A percentile compares a stretch with the other conserved stretches of the same genome.
Evolutionary conservation across 345 rosid genomes (phyloP).

Genomic region (Lumnitzera racemosa): DNA sequence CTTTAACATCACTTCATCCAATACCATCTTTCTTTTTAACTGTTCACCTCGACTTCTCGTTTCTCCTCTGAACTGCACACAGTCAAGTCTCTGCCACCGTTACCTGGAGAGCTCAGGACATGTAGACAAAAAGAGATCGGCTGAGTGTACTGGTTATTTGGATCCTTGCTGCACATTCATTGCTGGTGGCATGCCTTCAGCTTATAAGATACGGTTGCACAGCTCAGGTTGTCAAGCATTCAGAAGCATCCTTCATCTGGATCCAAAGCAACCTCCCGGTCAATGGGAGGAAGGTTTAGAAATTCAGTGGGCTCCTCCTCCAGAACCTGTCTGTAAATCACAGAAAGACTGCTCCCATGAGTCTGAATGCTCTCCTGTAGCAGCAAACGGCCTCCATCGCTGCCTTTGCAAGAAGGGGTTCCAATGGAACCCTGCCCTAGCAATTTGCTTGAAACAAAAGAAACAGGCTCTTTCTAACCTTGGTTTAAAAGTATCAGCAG

Average conservation of each 20-base stretch:
- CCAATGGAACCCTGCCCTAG: constrained; percentile 28
- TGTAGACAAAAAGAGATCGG: constrained; percentile 24
- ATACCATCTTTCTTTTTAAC: constrained; percentile 49
- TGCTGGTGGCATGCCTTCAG: constrained; percentile 61
- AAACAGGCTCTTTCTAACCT: constrained; percentile 9
- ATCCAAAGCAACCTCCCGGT: constrained; percentile 26
- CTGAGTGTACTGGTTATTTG: constrained; percentile 29
- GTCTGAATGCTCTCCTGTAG: constrained; percentile 36
- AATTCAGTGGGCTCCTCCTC: constrained; percentile 50
- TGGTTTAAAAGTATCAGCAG: constrained; percentile 24
- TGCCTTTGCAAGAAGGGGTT: constrained; percentile 43
- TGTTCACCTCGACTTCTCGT: constrained; percentile 54
- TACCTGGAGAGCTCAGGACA: constrained; percentile 42
- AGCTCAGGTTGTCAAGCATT: constrained; percentile 55
- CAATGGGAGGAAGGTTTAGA: constrained; percentile 60
- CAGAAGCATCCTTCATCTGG: constrained; percentile 41
- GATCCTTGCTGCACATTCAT: constrained; percentile 48
- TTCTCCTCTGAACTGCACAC: constrained; percentile 55
- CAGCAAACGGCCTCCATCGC: constrained; percentile 23
- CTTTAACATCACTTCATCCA: constrained; percentile 51
- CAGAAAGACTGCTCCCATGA: constrained; percentile 35
- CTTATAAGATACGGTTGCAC: constrained; percentile 56
- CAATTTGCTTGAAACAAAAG: constrained; percentile 30
- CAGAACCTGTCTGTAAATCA: constrained; percentile 34
- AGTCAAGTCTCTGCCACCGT: constrained; percentile 49